phyloP scores from a whole-genome alignment of 306 rosid species.

The Ormosia semicastrata region DNA sequence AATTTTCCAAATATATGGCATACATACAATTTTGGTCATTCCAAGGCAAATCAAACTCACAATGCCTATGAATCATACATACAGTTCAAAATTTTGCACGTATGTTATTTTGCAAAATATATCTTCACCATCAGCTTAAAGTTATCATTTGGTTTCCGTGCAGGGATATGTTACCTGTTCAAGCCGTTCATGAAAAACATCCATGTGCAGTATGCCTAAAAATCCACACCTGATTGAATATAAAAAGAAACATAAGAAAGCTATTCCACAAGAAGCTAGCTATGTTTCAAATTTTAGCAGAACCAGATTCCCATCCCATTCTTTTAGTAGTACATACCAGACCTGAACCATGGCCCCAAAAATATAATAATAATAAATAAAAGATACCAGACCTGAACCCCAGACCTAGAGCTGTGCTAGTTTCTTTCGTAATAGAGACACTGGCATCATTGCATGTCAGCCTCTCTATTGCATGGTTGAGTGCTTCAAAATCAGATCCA shows the following conservation, averaged over 20 bases:
- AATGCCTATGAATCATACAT: not conserved
- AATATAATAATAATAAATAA: no score
- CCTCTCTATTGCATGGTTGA: slow-evolving; percentile 85
- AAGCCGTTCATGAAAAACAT: slow-evolving; percentile 94
- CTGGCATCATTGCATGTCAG: slow-evolving; percentile 95
- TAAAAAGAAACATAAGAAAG: slow-evolving; percentile 16
- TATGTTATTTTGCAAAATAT: not conserved
- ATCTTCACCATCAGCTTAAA: not conserved
- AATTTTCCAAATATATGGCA: not conserved
- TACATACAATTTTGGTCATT: not conserved
- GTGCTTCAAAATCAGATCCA: slow-evolving; percentile 97
- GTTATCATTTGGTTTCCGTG: not conserved
- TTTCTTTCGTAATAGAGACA: slow-evolving; percentile 84
- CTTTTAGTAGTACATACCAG: slow-evolving; percentile 29
- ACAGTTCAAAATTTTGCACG: not conserved
- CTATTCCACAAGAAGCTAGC: slow-evolving; percentile 22
- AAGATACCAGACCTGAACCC: slow-evolving; percentile 77
- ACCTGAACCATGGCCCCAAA: slow-evolving; percentile 59
- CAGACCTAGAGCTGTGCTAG: slow-evolving; percentile 91
- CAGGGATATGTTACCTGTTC: slow-evolving; percentile 65
- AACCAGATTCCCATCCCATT: slow-evolving; percentile 11
- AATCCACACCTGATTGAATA: slow-evolving; percentile 79
- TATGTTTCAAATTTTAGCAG: slow-evolving; percentile 3
- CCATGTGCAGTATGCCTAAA: slow-evolving; percentile 96
- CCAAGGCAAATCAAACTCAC: not conserved